Base-by-base conservation (phyloP, 202 grass and related monocot species). In the Carex arenaria region DNA sequence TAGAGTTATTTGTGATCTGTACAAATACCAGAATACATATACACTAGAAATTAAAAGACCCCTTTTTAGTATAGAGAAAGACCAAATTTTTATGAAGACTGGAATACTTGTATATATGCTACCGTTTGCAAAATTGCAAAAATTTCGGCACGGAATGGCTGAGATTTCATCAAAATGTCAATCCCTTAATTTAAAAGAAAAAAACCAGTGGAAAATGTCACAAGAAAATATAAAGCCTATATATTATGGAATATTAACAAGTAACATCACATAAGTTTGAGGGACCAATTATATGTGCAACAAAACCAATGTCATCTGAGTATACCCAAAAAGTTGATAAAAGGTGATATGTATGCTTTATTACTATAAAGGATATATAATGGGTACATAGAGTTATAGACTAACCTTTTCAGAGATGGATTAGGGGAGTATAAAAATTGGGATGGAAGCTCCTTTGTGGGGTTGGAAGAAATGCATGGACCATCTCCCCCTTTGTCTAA, bases 391-490 rank as follows among this genome's bases (percentile, higher is more conserved):
- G 52, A 78, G 14, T 56, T 69, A 19, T 69, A 82, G 80, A 70
- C 84, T 17, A 88, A 95, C 91, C 93, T 99, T 99, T 95, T 89
- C 91, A 99, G 84, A 82, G 84, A 30, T 43, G 71, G 40, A 47
- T 76, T 72, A 15, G 40, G 65, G 30, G 81, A 79, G 71, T 83
- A 64, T 80, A 84, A 45, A 11, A 75, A 79, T 68, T 86, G 84
- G 78, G 86, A 88, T 85, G 88, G 82, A 72, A 92, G 87, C 23
- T 93, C 86, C 61, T 90, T 86, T 87, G 84, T 89, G 83, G 80
- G 55, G n/a, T 80, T 89, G 67, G 80, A 80, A 80, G 73, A 89
- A 69, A 80, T 64, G 73, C 72, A 72, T 67, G 64, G 65, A 49
- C 40, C 80, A 84, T 80, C 64, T 71, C 64, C 64, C 71, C 64